phyloP scores from a whole-genome alignment of 2,329 filamentous ascomycete species.

The Fusarium cicatricum region DNA sequence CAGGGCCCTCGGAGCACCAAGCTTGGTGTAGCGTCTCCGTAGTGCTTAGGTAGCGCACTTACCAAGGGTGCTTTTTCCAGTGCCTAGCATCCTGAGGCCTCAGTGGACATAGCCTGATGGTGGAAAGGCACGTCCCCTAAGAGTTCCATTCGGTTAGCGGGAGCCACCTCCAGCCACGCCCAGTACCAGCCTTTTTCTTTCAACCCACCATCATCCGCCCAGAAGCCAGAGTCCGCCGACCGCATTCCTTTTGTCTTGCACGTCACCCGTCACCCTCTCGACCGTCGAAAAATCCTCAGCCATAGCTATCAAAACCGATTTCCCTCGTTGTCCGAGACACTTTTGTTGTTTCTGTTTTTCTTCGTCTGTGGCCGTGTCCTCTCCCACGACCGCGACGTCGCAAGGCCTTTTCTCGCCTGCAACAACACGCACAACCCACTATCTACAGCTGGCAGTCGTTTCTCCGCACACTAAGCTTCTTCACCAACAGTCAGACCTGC shows the following conservation, averaged over 20 bases:
- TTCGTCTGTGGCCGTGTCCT: slow-evolving; percentile 10
- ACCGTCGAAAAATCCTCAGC: slow-evolving; percentile 25
- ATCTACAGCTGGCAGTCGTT: slow-evolving; percentile 1
- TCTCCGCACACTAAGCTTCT: slow-evolving; percentile 24
- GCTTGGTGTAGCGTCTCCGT: slow-evolving; percentile 27
- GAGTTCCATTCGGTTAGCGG: slow-evolving; percentile 30
- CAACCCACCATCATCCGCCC: slow-evolving; percentile 36
- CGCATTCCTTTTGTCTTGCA: slow-evolving; percentile 43
- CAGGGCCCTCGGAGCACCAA: neutral
- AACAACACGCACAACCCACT: slow-evolving; percentile 5
- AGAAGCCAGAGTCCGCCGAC: slow-evolving; percentile 25
- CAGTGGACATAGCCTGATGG: slow-evolving; percentile 20
- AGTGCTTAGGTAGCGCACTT: slow-evolving; percentile 26
- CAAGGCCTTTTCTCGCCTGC: slow-evolving; percentile 24
- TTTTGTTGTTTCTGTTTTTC: slow-evolving; percentile 18
- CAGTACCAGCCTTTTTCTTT: slow-evolving; percentile 44
- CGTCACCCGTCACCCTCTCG: slow-evolving; percentile 40
- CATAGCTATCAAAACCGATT: slow-evolving; percentile 23
- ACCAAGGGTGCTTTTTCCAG: slow-evolving; percentile 23
- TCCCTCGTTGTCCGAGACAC: slow-evolving; percentile 10
- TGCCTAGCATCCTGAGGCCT: slow-evolving; percentile 23
- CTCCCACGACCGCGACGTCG: slow-evolving; percentile 9
- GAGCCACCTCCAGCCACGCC: slow-evolving; percentile 43
- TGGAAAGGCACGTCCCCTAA: slow-evolving; percentile 30
- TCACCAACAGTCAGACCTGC: slow-evolving; percentile 13